Evolutionary conservation across 331 rosid genomes (phyloP).

Genomic region (Saraca asoca): DNA sequence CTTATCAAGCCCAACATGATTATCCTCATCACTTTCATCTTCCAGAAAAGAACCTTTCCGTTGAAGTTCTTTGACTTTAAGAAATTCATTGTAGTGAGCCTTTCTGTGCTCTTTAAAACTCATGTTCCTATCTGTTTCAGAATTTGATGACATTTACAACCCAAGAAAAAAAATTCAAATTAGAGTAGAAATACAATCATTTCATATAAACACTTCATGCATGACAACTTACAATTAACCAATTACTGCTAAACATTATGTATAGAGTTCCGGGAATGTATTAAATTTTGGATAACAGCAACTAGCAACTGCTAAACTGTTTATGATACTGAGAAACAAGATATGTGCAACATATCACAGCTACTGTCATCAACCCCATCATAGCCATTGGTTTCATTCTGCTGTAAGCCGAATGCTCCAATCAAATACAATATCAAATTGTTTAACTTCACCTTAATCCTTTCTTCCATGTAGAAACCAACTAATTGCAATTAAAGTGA

Average conservation of each 20-base stretch:
- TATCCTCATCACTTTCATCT: slow-evolving; percentile 62
- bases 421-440: slow-evolving; percentile 12
- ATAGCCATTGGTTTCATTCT: too few relatives aligned
- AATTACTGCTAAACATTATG: neutral
- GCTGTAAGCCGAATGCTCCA: neutral
- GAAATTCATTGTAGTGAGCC: slow-evolving; percentile 93
- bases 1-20: slow-evolving; percentile 26
- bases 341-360: neutral
- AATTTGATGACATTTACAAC: slow-evolving; percentile 41
- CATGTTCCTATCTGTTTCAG: slow-evolving; percentile 58
- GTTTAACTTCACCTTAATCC: slow-evolving; percentile 11
- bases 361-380: neutral
- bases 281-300: neutral
- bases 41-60: slow-evolving; percentile 51
- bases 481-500: neutral
- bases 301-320: neutral
- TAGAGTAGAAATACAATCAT: slow-evolving; percentile 10
- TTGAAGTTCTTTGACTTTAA: slow-evolving; percentile 72
- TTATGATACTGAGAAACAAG: slow-evolving; percentile 1
- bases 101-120: slow-evolving; percentile 76
- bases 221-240: neutral
- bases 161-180: slow-evolving; percentile 30
- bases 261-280: neutral
- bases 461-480: slow-evolving; percentile 10
- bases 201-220: neutral